These are phyloP conservation scores for Ceratorhiza oryzae-sativae DNA, from an alignment of 1,284 basidiomycete genomes.

Conservation along the genomic window DNA sequence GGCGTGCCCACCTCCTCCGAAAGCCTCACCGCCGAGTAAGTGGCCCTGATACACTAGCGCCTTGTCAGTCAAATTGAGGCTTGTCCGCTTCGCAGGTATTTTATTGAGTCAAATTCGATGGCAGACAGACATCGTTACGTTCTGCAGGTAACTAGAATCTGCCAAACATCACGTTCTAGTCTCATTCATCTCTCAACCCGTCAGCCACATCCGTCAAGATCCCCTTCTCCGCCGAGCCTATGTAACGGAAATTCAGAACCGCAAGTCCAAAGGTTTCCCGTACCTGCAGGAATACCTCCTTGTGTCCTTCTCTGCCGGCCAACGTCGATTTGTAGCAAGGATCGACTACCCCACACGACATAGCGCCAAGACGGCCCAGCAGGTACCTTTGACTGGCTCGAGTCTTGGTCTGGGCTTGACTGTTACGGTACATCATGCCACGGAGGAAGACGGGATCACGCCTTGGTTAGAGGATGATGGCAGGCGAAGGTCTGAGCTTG, in stretches of 20 bases:
- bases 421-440: conserved; percentile 19
- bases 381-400: conserved; percentile 10
- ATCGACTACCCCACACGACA: conserved; percentile 21
- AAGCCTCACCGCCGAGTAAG: conserved; percentile 14
- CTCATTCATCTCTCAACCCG: neutral
- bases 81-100: neutral
- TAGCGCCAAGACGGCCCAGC: neutral
- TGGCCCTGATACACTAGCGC: neutral
- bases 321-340: conserved; percentile 18
- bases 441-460: neutral
- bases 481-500: conserved; percentile 15
- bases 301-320: conserved; percentile 18
- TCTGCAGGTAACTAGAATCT: conserved; percentile 7
- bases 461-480: conserved; percentile 34
- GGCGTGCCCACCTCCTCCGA: conserved; percentile 27
- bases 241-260: conserved; percentile 32
- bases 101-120: conserved; percentile 1
- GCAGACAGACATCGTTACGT: conserved; percentile 35
- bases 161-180: neutral
- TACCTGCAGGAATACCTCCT: conserved; percentile 31
- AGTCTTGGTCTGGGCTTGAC: neutral
- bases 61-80: neutral
- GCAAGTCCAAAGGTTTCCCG: conserved; percentile 11
- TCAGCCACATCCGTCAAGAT: conserved; percentile 22
- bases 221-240: conserved; percentile 29